These are phyloP conservation scores for Sugiyamaella floridensis DNA, from an alignment of 805 yeast species.

Conservation along the genomic window DNA sequence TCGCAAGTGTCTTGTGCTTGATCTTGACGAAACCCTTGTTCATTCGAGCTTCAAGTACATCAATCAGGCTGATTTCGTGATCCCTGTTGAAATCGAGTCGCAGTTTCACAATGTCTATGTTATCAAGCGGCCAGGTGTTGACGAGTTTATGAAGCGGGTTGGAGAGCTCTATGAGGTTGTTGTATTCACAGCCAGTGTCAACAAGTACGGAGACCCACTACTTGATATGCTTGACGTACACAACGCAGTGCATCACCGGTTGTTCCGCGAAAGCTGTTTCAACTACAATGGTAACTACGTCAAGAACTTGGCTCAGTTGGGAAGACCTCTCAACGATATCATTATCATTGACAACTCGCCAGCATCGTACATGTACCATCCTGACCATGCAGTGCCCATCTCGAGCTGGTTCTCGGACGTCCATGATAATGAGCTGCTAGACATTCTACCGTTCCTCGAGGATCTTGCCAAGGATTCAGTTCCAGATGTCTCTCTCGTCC, in stretches of 20 bases:
- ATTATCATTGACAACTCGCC: conserved; percentile 96
- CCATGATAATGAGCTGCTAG: conserved; percentile 91
- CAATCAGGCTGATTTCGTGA: conserved; percentile 90
- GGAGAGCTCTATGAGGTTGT: conserved; percentile 90
- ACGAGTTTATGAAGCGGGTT: conserved; percentile 75
- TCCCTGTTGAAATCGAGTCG: conserved; percentile 94
- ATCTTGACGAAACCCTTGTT: conserved; percentile 92
- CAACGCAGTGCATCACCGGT: conserved; percentile 74
- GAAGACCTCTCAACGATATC: conserved; percentile 78
- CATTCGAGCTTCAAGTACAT: conserved; percentile 91
- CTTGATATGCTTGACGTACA: conserved; percentile 79
- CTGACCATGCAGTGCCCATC: conserved; percentile 95
- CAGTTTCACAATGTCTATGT: conserved; percentile 92
- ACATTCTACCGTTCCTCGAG: conserved; percentile 82
- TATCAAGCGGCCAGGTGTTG: conserved; percentile 96
- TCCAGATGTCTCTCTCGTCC: conserved; percentile 75
- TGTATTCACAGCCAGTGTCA: conserved; percentile 92
- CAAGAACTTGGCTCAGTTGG: conserved; percentile 88
- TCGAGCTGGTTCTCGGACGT: conserved; percentile 98
- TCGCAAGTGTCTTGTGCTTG: conserved; percentile 83
- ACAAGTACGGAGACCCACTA: conserved; percentile 93
- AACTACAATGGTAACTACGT: conserved; percentile 92
- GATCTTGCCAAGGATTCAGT: conserved; percentile 70
- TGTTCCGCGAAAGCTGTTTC: conserved; percentile 91
- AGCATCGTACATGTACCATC: conserved; percentile 96